Base-by-base conservation (phyloP, 1,284 basidiomycete species). In the Meripilus lineatus region DNA sequence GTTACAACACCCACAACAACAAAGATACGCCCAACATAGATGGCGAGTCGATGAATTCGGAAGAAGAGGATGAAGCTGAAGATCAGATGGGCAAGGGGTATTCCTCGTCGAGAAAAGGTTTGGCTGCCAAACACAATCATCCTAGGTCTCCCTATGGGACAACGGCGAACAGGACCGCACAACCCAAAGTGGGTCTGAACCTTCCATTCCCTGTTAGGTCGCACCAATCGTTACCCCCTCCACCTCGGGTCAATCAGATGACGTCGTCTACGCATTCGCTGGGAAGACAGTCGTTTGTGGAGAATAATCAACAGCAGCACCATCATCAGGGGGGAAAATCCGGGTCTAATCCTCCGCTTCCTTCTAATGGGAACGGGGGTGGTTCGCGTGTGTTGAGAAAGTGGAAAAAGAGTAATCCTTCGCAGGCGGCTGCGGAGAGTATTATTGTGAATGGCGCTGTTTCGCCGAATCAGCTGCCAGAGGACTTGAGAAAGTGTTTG, bases 401-500 rank as follows among this genome's bases (percentile, higher is more conserved):
- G 58, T 70, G 82, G 45, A 82, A 77, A 63, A 82, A 79, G 64
- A 84, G 78, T 53, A 72, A 75, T 39, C 70, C 75, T 3, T 51
- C 53, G 40, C 66, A 45, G 35, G 68, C 26, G 59, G 68, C 4
- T 25, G 58, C 65, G 35, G 59, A 77, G 5, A 61, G 77, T 43
- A 73, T 74, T 8, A 21, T 32, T 11, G 28, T 34, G 20, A 25
- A 40, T 35, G 70, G 71, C 32, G 70, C 79, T 18, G 69, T 89
- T 10, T 72, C 86, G 21, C 83, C 87, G 2, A 77, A 81, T 58
- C 79, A 84, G 47, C 64, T 96, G 6, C 93, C 93, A 5, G 89
- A 92, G 46, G 91, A 93, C 57, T 62, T 97, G 42, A 79, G 84
- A 45, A 76, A 82, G 56, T 93, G 93, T 52, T 68, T 96, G 7